Conservation (phyloP, 345 rosid genomes). For the Nephelium lappaceum region DNA sequence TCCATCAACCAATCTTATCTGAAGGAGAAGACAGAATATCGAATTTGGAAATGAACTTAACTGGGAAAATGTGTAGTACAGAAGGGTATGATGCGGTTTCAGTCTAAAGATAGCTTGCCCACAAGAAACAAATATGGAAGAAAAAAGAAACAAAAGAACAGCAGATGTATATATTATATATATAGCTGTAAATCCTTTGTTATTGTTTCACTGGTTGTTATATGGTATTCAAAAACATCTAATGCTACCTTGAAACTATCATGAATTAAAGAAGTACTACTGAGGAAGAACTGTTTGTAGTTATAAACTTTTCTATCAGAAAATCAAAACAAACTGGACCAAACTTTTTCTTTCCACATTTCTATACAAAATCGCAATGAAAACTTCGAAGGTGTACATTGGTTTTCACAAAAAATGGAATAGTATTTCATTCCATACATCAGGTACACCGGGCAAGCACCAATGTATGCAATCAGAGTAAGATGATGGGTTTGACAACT, state of each 20-base stretch:
- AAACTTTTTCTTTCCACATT: slow-evolving; percentile 2
- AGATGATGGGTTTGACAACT: slow-evolving; percentile 60
- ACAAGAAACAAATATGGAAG: background rate
- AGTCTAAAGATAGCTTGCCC: no score
- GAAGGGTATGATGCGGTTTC: background rate
- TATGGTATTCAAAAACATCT: background rate
- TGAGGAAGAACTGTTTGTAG: no score
- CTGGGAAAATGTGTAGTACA: background rate
- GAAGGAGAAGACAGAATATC: background rate
- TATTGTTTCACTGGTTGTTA: background rate
- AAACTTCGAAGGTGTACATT: background rate
- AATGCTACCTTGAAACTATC: no score
- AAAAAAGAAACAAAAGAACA: background rate
- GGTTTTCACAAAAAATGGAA: slow-evolving; percentile 62
- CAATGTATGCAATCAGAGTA: slow-evolving; percentile 96
- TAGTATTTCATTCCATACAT: slow-evolving; percentile 90
- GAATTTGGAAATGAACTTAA: background rate
- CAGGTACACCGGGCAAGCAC: slow-evolving; percentile 97
- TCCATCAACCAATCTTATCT: background rate
- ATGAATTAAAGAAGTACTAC: no score
- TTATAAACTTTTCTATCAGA: background rate
- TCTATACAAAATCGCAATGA: slow-evolving; percentile 16
- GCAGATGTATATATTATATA: background rate
- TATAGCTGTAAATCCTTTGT: background rate
- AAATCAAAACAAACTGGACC: background rate